phyloP scores from a whole-genome alignment of 805 yeast species.

The Barnettozyma sucrosica region DNA sequence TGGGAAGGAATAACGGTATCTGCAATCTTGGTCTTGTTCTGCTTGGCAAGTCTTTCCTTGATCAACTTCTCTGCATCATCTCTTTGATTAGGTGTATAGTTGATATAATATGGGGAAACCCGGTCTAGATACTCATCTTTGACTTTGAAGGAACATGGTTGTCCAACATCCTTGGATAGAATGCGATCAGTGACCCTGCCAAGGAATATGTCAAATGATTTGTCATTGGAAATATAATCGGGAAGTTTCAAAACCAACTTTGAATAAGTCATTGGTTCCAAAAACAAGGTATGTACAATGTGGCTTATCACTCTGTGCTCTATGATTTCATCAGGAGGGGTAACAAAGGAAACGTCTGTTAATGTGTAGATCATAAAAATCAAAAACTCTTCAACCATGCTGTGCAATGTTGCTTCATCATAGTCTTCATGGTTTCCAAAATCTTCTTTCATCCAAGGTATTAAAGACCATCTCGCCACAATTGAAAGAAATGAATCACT shows the following conservation, averaged over 20 bases:
- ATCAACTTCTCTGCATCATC: conserved; percentile 75
- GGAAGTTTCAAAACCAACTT: conserved; percentile 66
- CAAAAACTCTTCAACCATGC: conserved; percentile 76
- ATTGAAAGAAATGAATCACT: conserved; percentile 51
- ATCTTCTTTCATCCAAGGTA: conserved; percentile 45
- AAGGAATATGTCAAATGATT: conserved; percentile 61
- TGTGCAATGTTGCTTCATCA: conserved; percentile 39
- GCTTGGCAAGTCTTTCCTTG: conserved; percentile 42
- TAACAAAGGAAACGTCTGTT: conserved; percentile 59
- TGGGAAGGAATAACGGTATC: conserved; percentile 57
- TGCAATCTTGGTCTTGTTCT: conserved; percentile 32
- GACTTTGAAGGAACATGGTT: conserved; percentile 61
- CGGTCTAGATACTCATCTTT: conserved; percentile 47
- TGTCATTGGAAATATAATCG: conserved; percentile 68
- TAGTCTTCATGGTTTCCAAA: conserved; percentile 38
- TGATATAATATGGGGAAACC: conserved; percentile 80
- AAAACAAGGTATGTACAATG: conserved; percentile 78
- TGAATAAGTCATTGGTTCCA: conserved; percentile 65
- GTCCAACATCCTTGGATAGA: conserved; percentile 54
- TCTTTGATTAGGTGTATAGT: conserved; percentile 68
- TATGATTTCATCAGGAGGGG: conserved; percentile 42
- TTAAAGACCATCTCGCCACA: conserved; percentile 64
- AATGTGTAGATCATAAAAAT: conserved; percentile 61
- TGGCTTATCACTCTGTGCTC: conserved; percentile 55
- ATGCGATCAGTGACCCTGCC: conserved; percentile 51